phyloP scores from a whole-genome alignment of 768 basidiomycete genomes.

The Suillus alpinus region DNA sequence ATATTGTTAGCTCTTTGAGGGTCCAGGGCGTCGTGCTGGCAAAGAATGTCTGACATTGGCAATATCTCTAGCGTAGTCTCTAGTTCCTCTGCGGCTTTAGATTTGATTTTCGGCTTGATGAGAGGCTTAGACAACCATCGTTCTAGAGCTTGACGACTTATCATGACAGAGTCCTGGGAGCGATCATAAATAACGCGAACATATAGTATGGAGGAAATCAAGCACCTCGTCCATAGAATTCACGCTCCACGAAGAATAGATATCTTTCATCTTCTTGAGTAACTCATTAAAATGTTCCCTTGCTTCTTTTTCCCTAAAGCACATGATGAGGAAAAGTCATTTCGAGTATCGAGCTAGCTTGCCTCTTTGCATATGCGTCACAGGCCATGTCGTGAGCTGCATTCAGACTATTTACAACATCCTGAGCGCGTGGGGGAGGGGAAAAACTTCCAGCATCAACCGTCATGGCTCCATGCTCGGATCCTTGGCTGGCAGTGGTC shows the following conservation, averaged over 20 bases:
- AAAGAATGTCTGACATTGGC: conserved; percentile 50
- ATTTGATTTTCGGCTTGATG: conserved; percentile 18
- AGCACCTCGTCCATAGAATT: conserved; percentile 47
- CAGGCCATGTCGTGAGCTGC: conserved; percentile 52
- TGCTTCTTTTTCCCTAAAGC: conserved; percentile 41
- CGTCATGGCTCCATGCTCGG: neutral
- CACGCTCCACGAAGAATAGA: conserved; percentile 65
- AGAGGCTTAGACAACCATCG: conserved; percentile 51
- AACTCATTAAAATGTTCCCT: conserved; percentile 46
- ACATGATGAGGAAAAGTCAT: conserved; percentile 7
- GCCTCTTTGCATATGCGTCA: conserved; percentile 47
- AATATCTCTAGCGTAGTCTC: conserved; percentile 18
- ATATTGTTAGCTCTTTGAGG: conserved; percentile 58
- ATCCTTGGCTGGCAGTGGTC: conserved; percentile 14
- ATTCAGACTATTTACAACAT: conserved; percentile 56
- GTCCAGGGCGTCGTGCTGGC: conserved; percentile 60
- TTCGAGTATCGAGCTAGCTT: conserved; percentile 19
- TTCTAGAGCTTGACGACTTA: conserved; percentile 59
- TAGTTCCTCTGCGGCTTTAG: conserved; percentile 16
- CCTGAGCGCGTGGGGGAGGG: conserved; percentile 56
- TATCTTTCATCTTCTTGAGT: conserved; percentile 51
- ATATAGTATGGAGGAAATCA: neutral
- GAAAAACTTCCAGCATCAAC: conserved; percentile 22
- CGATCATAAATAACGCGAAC: conserved; percentile 1
- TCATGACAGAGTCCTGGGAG: conserved; percentile 53